A percentile compares a stretch with the other conserved stretches of the same genome.
Conservation (phyloP, 768 basidiomycete genomes). For the Russula emetica region DNA sequence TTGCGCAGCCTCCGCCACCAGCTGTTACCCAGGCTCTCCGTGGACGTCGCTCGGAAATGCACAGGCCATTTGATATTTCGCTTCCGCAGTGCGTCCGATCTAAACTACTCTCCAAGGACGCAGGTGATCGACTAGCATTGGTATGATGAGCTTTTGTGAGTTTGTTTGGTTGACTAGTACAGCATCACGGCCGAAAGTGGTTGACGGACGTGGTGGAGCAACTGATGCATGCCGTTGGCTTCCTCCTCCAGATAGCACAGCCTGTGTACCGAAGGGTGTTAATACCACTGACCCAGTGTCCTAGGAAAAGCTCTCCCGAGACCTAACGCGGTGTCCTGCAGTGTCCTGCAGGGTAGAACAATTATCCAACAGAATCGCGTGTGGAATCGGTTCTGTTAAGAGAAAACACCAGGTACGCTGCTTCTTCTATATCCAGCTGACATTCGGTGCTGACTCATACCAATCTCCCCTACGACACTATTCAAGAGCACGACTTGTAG, state of each 20-base stretch:
- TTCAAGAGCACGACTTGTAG: not conserved
- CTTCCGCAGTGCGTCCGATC: not conserved
- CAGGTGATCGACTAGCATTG: not conserved
- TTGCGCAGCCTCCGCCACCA: constrained; percentile 5
- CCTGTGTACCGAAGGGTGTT: not conserved
- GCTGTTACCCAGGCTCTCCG: not conserved
- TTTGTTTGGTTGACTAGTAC: not conserved
- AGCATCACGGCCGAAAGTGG: not conserved
- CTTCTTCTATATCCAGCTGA: not conserved
- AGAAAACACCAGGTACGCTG: not conserved
- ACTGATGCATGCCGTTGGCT: not conserved
- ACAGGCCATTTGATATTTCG: not conserved
- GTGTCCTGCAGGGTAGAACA: not conserved
- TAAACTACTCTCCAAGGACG: not conserved
- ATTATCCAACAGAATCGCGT: not conserved
- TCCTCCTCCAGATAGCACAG: not conserved
- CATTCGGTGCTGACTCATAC: not conserved
- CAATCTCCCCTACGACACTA: not conserved
- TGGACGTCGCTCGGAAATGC: too few species aligned
- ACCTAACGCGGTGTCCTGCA: not conserved
- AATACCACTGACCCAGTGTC: not conserved
- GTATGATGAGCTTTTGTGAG: not conserved
- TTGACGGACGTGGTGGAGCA: not conserved
- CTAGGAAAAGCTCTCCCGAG: not conserved
- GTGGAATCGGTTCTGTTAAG: not conserved